These are phyloP conservation scores for Boletus coccyginus DNA, from an alignment of 768 basidiomycete species.

Conservation along the genomic window DNA sequence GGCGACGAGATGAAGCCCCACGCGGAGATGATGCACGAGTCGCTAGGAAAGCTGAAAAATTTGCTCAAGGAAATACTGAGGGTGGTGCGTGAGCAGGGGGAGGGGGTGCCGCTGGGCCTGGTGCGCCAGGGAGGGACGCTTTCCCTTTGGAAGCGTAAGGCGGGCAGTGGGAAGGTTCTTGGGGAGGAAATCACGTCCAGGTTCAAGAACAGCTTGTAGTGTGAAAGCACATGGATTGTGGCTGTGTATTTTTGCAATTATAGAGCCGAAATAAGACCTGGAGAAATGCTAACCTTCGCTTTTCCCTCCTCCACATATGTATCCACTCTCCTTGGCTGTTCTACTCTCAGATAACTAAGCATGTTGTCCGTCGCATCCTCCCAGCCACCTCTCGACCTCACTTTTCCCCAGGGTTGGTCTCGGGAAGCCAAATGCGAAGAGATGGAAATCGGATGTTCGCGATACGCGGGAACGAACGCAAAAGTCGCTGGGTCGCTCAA, in stretches of 20 bases:
- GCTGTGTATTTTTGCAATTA: slow-evolving; percentile 11
- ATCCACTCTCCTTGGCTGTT: slow-evolving; percentile 1
- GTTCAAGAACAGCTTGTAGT: slow-evolving; percentile 4
- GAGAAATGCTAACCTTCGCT: neutral
- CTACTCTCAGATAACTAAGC: neutral
- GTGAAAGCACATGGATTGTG: neutral
- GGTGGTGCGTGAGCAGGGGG: slow-evolving; percentile 50
- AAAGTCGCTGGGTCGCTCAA: slow-evolving; percentile 63
- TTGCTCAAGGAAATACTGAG: slow-evolving; percentile 40
- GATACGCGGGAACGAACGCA: slow-evolving; percentile 67
- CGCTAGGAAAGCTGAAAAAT: slow-evolving; percentile 27
- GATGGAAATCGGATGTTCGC: slow-evolving; percentile 62
- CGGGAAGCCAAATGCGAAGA: slow-evolving; percentile 60
- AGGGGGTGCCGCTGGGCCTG: slow-evolving; percentile 51
- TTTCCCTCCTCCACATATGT: neutral
- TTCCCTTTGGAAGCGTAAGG: slow-evolving; percentile 47
- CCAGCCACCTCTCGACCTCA: slow-evolving; percentile 67
- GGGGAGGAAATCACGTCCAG: slow-evolving; percentile 22
- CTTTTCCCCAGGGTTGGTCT: slow-evolving; percentile 76
- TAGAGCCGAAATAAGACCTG: neutral
- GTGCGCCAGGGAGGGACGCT: slow-evolving; percentile 46
- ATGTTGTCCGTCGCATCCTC: slow-evolving; percentile 37
- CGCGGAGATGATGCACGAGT: slow-evolving; percentile 16
- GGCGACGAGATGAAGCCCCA: slow-evolving; percentile 22
- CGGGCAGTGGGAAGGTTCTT: slow-evolving; percentile 20